phyloP scores from a whole-genome alignment of 228 moss, liverwort and hornwort genomes.

The Sphagnum magellanicum region DNA sequence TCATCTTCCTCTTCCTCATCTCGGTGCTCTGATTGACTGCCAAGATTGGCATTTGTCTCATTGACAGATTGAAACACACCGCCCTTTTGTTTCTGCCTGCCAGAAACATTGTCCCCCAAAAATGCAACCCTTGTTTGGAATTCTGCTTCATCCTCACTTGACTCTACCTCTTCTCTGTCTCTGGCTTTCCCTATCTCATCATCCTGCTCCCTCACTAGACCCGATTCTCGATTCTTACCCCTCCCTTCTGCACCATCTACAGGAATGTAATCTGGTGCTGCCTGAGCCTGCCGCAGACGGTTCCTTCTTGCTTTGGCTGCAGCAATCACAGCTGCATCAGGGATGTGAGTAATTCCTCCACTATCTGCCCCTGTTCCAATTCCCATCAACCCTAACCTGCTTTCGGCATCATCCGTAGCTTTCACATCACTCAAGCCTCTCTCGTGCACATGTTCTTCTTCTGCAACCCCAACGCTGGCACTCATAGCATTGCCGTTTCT shows the following conservation, averaged over 20 bases:
- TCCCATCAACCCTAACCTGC: slow-evolving; percentile 92
- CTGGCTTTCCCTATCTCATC: slow-evolving; percentile 37
- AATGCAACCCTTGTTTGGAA: slow-evolving; percentile 86
- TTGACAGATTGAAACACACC: slow-evolving; percentile 75
- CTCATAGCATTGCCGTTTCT: too few relatives aligned
- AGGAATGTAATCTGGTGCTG: slow-evolving; percentile 89
- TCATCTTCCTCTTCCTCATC: slow-evolving; percentile 97
- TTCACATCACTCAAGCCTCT: slow-evolving; percentile 1
- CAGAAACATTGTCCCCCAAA: slow-evolving; percentile 54
- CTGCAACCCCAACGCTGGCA: too few relatives aligned
- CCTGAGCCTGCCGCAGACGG: slow-evolving; percentile 84
- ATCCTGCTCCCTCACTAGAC: slow-evolving; percentile 33
- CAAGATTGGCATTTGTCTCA: slow-evolving; percentile 18
- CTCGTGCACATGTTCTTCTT: too few relatives aligned
- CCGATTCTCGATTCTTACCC: slow-evolving; percentile 56
- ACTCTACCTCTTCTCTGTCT: slow-evolving; percentile 44
- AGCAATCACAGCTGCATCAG: slow-evolving; percentile 92
- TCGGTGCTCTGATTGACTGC: slow-evolving; percentile 43
- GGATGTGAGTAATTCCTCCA: slow-evolving; percentile 89
- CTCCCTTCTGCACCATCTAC: slow-evolving; percentile 63
- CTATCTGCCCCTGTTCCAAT: slow-evolving; percentile 87
- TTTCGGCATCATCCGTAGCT: slow-evolving; percentile 78
- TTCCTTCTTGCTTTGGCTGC: slow-evolving; percentile 95
- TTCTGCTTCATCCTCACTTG: slow-evolving; percentile 93
- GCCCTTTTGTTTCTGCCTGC: slow-evolving; percentile 39